A percentile compares a stretch with the other conserved stretches of the same genome.
Evolutionary conservation across 441 rosid species (phyloP).

Genomic region (Populus hybrid): DNA sequence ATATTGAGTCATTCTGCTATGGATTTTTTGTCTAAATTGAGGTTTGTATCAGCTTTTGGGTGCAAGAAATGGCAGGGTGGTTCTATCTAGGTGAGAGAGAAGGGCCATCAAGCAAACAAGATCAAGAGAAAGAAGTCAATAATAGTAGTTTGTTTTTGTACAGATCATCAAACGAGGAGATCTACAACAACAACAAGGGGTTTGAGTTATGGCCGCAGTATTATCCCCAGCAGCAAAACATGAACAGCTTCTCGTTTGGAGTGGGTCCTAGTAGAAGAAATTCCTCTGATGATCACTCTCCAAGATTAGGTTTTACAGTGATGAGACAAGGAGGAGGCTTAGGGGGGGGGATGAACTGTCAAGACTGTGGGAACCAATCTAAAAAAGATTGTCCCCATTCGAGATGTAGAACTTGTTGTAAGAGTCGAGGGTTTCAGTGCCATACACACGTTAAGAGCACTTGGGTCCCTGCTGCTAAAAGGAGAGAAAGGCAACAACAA

Average conservation of each 20-base stretch:
- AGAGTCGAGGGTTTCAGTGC: slow-evolving; percentile 96
- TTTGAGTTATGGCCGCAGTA: slow-evolving; percentile 91
- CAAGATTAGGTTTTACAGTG: slow-evolving; percentile 52
- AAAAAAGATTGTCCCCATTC: slow-evolving; percentile 77
- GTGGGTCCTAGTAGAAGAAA: slow-evolving; percentile 70
- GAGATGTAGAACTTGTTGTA: slow-evolving; percentile 94
- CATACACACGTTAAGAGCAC: slow-evolving; percentile 92
- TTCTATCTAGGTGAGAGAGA: slow-evolving; percentile 75
- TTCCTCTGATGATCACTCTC: slow-evolving; percentile 46
- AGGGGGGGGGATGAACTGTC: slow-evolving; percentile 75
- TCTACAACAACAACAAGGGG: slow-evolving; percentile 56
- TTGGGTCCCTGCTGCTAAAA: slow-evolving; percentile 94
- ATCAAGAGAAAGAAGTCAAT: slow-evolving; percentile 40
- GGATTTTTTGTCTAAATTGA: slow-evolving; percentile 49
- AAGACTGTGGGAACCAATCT: slow-evolving; percentile 98
- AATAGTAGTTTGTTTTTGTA: slow-evolving; percentile 42
- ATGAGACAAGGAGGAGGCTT: slow-evolving; percentile 42
- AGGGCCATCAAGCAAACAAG: slow-evolving; percentile 42
- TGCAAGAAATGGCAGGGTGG: slow-evolving; percentile 76
- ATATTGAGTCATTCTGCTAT: slow-evolving; percentile 32
- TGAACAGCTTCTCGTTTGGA: slow-evolving; percentile 53
- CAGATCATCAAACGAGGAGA: slow-evolving; percentile 64
- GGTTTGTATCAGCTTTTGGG: slow-evolving; percentile 33
- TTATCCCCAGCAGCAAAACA: slow-evolving; percentile 52
- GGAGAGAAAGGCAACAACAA: slow-evolving; percentile 86